Base-by-base conservation (phyloP, 208 protist species). In the Spongospora subterranea region DNA sequence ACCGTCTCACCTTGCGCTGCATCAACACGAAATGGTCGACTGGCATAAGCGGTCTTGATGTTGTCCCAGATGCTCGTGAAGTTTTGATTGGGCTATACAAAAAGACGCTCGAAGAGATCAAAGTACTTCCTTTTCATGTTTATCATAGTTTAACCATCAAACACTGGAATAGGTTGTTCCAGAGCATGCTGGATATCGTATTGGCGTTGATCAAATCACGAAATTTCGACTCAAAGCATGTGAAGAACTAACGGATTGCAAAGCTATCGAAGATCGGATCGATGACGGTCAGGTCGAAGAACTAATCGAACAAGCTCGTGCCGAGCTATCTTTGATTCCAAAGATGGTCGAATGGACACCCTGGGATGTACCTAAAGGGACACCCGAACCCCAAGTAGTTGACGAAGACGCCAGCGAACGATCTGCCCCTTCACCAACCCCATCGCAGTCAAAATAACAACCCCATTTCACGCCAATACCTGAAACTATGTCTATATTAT, bases 251-350 rank as follows among this genome's bases (percentile, higher is more conserved):
- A n/a, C 6, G 11, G 71, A 82, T 43, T 82, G 71, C 40, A 43
- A 35, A 6, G 35, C 6, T 6, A 82, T 82, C 71, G 71, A 82
- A n/a, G 71, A 6, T n/a, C n/a, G 6, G n/a, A 82, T 82, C 71
- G 35, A 82, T 43, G 71, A 82, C n/a, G 71, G 71, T n/a, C n/a
- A 45, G n/a, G 71, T 82, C n/a, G 71, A 82, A n/a, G 71, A 82
- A 43, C 71, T 82, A 6, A 82, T 82, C 71, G 71, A 82, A n/a
- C 71, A 82, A n/a, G 71, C 71, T n/a, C 17, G 35, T 6, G 40
- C n/a, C n/a, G 71, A 82, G 71, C 71, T 82, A 20, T 40, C 6
- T 13, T n/a, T 82, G 35, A 82, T 82, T 43, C 71, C 71, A 43
- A 35, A 6, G 6, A 82, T 82, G 71, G 71, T n/a, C 35, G 71